Base-by-base conservation (phyloP, 495 filamentous ascomycete genomes). In the Lentithecium fluviatile region DNA sequence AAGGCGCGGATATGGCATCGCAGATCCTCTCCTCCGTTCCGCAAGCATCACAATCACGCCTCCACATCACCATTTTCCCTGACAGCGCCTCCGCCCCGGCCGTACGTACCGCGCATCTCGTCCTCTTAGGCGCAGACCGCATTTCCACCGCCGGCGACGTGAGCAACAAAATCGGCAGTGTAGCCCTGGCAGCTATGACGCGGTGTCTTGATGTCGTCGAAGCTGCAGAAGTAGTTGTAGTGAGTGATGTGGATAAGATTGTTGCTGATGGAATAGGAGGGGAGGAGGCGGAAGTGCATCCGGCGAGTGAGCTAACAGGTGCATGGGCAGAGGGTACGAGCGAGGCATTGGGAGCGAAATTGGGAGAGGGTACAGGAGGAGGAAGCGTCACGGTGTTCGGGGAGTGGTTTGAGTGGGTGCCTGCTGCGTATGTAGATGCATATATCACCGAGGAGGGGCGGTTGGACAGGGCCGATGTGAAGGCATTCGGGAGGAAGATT, bases 401-500 rank as follows among this genome's bases (percentile, higher is more conserved):
- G 59, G 62, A 79, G 13, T 86, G 84, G 54, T 88, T 88, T 56
- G 86, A 90, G 71, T 88, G 85, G 85, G 75, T 86, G 7, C 77
- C 81, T 1, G 66, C 76, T 4, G 49, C 58, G 1, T 70, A 80
- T 24, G 74, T 88, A 0, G 79, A 88, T 67, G 75, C 65, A 0
- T 86, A 84, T 60, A 63, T 85, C 48, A 82, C 80, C 5, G 85
- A 88, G 42, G 66, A 76, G 6, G 80, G 80, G 0, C 56, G 72
- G 6, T 46, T 77, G 53, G 65, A 65, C 6, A 54, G 45, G 8
- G 53, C 45, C 0, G 70, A 63, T 2, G 77, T 83, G 29, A 59
- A 53, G 37, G 55, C 69, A 34, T 7, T 46, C 6, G 40, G 24
- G 0, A 26, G 32, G 24, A 37, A 64, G 29, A 43, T 61, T 12